These are phyloP conservation scores for Viola odorata DNA, from an alignment of 345 rosid genomes.

Conservation along the genomic window DNA sequence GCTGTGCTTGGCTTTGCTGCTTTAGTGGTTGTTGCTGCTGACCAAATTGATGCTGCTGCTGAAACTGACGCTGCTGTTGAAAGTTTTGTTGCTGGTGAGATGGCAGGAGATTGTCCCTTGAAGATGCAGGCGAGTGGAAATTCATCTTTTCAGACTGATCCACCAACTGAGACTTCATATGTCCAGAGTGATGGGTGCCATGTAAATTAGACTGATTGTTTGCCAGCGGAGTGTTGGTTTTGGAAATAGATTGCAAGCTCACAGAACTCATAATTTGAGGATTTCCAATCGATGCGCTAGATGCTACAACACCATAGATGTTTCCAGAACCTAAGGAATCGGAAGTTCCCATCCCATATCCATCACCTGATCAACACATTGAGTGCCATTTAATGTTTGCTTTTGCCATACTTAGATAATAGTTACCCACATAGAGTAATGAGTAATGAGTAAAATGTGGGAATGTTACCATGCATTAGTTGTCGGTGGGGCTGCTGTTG, in stretches of 20 bases:
- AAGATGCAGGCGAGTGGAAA: slow-evolving; percentile 42
- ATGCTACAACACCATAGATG: slow-evolving; percentile 43
- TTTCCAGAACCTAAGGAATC: slow-evolving; percentile 62
- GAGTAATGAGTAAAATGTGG: not conserved
- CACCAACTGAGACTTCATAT: slow-evolving; percentile 32
- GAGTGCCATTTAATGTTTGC: slow-evolving; percentile 11
- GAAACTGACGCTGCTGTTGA: slow-evolving; percentile 52
- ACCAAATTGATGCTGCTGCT: slow-evolving; percentile 54
- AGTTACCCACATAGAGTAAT: not conserved
- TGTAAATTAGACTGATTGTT: slow-evolving; percentile 48
- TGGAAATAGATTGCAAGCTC: slow-evolving; percentile 52
- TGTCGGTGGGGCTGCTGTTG: slow-evolving; percentile 62
- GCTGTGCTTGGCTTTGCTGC: slow-evolving; percentile 63
- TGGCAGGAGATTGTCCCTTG: slow-evolving; percentile 46
- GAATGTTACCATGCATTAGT: slow-evolving; percentile 47
- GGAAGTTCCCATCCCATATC: slow-evolving; percentile 45
- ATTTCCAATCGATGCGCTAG: slow-evolving; percentile 45
- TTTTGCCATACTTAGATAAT: slow-evolving; percentile 11
- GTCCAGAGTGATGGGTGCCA: slow-evolving; percentile 41
- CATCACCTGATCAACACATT: slow-evolving; percentile 56
- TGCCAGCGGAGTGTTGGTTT: slow-evolving; percentile 43
- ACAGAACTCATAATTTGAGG: slow-evolving; percentile 45
- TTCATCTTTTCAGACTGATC: slow-evolving; percentile 51
- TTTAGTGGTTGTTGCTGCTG: slow-evolving; percentile 51
- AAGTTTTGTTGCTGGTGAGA: slow-evolving; percentile 61